Percentiles rank a stretch among this genome's conserved stretches.
Evolutionary conservation across 2,329 filamentous ascomycete species (phyloP).

Genomic region (Lecanicillium sp.): DNA sequence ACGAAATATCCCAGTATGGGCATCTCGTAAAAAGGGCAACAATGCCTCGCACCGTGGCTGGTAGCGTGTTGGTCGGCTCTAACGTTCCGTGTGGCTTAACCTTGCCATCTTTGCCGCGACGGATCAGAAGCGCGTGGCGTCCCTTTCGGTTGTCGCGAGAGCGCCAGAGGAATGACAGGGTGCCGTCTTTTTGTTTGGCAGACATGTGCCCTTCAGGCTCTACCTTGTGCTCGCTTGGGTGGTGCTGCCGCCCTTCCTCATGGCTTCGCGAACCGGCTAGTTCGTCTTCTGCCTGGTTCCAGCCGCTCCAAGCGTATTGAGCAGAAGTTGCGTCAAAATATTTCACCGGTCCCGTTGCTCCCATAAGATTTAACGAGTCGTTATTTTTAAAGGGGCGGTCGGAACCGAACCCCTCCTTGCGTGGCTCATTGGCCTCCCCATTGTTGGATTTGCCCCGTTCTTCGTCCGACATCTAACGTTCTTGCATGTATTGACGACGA

Average conservation of each 20-base stretch:
- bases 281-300: background rate
- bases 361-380: background rate
- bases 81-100: background rate
- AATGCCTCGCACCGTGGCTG: background rate
- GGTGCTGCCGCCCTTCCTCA: background rate
- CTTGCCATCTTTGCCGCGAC: background rate
- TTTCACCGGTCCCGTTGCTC: background rate
- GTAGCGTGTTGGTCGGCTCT: constrained; percentile 1
- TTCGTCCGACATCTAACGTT: too few relatives aligned
- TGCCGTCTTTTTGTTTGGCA: background rate
- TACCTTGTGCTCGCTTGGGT: background rate
- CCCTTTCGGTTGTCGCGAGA: constrained; percentile 7
- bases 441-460: background rate
- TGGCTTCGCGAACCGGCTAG: too few relatives aligned
- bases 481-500: too few relatives aligned
- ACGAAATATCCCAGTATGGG: constrained; percentile 7
- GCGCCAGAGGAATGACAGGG: constrained; percentile 4
- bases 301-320: background rate
- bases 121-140: constrained; percentile 2
- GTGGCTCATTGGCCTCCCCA: background rate
- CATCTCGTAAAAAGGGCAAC: background rate
- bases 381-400: background rate
- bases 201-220: background rate
- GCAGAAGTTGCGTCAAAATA: background rate
- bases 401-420: background rate